phyloP scores from a whole-genome alignment of 1,284 basidiomycete species.

The Ustilago cynodontis region DNA sequence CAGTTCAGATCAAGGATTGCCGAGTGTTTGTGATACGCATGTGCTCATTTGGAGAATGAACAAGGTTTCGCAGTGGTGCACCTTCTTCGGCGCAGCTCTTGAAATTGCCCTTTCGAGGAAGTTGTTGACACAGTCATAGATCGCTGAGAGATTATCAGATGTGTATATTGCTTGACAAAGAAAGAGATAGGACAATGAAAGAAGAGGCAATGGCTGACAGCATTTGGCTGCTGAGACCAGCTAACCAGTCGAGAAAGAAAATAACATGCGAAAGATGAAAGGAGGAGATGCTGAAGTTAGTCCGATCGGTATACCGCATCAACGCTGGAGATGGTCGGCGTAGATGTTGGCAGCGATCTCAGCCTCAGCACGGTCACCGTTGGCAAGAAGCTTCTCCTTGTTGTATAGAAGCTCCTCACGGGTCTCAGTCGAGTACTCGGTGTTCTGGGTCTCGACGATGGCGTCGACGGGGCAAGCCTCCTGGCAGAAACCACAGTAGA shows the following conservation, averaged over 20 bases:
- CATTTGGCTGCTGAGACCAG: conserved; percentile 16
- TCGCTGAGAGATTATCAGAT: conserved; percentile 5
- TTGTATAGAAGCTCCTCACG: conserved; percentile 99
- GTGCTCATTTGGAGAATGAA: neutral
- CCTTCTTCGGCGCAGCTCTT: too few species aligned
- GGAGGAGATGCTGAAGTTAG: neutral
- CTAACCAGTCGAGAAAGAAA: neutral
- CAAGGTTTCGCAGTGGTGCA: too few species aligned
- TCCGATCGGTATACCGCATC: conserved; percentile 2
- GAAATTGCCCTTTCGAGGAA: too few species aligned
- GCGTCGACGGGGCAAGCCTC: conserved; percentile 99
- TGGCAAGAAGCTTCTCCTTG: conserved; percentile 91
- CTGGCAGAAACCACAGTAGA: conserved; percentile 70
- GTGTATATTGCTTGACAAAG: conserved; percentile 27
- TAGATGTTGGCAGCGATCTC: conserved; percentile 74
- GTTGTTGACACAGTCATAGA: neutral
- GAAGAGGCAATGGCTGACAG: neutral
- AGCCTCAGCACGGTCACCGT: conserved; percentile 94
- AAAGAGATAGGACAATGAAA: neutral
- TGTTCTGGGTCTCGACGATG: conserved; percentile 86
- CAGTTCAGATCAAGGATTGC: neutral
- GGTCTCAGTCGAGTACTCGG: conserved; percentile 89
- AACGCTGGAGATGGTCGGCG: conserved; percentile 66
- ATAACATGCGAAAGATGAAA: conserved; percentile 6
- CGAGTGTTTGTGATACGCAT: neutral